Percentiles rank a stretch among this genome's conserved stretches.
These are phyloP conservation scores for Cyclotella cryptica DNA, from an alignment of 108 stramenopile species.

Conservation along the genomic window DNA sequence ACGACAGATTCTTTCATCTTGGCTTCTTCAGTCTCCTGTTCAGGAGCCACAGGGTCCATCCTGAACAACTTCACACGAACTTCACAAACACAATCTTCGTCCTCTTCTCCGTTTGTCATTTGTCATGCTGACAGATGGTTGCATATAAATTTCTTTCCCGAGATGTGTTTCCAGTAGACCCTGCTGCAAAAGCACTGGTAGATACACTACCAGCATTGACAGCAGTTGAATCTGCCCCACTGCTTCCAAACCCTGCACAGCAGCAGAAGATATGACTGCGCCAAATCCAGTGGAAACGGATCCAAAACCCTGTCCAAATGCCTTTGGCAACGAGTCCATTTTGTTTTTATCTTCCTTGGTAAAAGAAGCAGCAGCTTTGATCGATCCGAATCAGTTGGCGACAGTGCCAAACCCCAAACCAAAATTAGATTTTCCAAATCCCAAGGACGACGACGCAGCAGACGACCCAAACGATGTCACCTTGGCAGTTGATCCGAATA, in stretches of 20 bases:
- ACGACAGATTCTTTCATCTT: conserved; percentile 36
- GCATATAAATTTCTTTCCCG: neutral
- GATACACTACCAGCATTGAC: neutral
- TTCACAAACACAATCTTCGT: conserved; percentile 61
- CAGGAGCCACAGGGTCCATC: conserved; percentile 41
- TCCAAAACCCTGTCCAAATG: conserved; percentile 1
- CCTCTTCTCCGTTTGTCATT: conserved; percentile 84
- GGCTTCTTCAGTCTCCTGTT: conserved; percentile 9
- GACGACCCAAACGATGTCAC: conserved; percentile 33
- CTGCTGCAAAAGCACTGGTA: conserved; percentile 9
- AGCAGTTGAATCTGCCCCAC: conserved; percentile 1
- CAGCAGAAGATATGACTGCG: neutral
- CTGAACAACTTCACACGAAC: conserved; percentile 68
- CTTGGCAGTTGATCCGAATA: conserved; percentile 20
- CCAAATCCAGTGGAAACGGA: conserved; percentile 26
- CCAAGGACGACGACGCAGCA: conserved; percentile 4
- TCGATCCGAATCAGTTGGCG: conserved; percentile 30
- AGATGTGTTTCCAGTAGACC: neutral
- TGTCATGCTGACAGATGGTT: conserved; percentile 8
- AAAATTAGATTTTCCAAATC: conserved; percentile 32
- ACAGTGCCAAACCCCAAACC: conserved; percentile 41
- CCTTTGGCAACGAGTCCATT: neutral
- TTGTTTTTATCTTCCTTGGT: neutral
- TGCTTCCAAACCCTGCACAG: conserved; percentile 10
- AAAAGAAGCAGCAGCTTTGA: conserved; percentile 9